Conservation (phyloP, 768 basidiomycete genomes). For the Leucosporidium scottii region DNA sequence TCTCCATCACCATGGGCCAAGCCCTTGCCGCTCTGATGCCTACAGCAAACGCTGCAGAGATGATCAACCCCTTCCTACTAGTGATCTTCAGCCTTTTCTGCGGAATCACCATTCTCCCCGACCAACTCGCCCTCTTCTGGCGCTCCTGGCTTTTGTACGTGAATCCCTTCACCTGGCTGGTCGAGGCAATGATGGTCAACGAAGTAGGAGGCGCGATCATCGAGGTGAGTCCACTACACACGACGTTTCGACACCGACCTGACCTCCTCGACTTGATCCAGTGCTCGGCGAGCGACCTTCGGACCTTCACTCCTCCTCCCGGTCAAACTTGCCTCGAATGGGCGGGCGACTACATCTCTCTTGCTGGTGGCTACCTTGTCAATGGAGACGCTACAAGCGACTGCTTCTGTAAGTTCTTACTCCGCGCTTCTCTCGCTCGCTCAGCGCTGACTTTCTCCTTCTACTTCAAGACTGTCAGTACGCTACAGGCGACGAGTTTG, state of each 20-base stretch:
- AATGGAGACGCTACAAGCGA: slow-evolving; percentile 54
- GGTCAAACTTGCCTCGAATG: slow-evolving; percentile 66
- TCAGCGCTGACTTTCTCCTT: no score
- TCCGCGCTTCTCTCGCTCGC: no score
- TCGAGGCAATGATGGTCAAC: background rate
- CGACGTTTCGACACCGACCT: slow-evolving; percentile 64
- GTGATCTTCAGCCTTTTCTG: slow-evolving; percentile 55
- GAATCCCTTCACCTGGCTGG: slow-evolving; percentile 43
- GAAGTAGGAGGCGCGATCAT: no score
- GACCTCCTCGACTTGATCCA: slow-evolving; percentile 65
- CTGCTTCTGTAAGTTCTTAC: slow-evolving; percentile 49
- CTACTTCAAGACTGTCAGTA: slow-evolving; percentile 25
- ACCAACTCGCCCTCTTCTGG: slow-evolving; percentile 61
- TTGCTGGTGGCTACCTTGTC: slow-evolving; percentile 65
- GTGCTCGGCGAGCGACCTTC: slow-evolving; percentile 61
- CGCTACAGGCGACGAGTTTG: background rate
- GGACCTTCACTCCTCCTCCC: slow-evolving; percentile 61
- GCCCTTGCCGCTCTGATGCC: slow-evolving; percentile 68
- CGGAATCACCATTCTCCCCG: slow-evolving; percentile 68
- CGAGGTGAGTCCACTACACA: slow-evolving; percentile 53
- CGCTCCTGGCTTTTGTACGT: slow-evolving; percentile 38
- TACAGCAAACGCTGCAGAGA: slow-evolving; percentile 64
- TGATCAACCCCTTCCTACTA: slow-evolving; percentile 70
- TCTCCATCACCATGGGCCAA: slow-evolving; percentile 58
- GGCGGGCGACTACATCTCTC: slow-evolving; percentile 57